Base-by-base conservation (phyloP, 768 basidiomycete species). In the Neoboletus subvelutipes region DNA sequence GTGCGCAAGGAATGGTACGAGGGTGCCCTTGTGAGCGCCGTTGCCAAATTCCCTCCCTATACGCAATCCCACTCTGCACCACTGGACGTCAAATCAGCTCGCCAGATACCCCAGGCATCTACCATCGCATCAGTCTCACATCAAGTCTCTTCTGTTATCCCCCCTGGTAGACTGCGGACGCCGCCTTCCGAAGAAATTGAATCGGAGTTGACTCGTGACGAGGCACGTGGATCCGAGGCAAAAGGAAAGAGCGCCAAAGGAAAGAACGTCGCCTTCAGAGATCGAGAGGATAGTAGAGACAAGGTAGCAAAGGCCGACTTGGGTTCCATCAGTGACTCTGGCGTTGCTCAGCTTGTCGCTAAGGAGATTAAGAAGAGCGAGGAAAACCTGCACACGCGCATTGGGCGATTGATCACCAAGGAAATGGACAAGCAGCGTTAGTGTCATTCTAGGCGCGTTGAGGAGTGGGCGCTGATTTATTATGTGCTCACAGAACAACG, bases 371-470 rank as follows among this genome's bases (percentile, higher is more conserved):
- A 80, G 70, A 88, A 87, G 78, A 85, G 88, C 41, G 92, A 94
- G 71, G 90, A 91, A 66, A 91, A 75, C 62, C 71, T 94, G 48
- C 87, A 90, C 60, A 84, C 71, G 39, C 84, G 87, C 46, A 85
- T 94, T 56, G 86, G 86, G n/a, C 83, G 87, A 43, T 74, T 92
- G 50, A 85, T 94, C 61, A 81, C 81, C 37, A 90, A 90, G 75
- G 92, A 94, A 72, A 86, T 94, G 80, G 92, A 94, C 67, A 93
- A 88, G 73, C 91, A 94, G 71, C 86, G 92, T 92, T 61, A 71
- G 89, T 77, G 31, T 24, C 66, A 42, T 54, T 54, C 20, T 47
- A 45, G 54, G 42, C 51, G 50, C 45, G 15, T 54, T 34, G 36
- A 47, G 34, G 15, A 50, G 49, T 24, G 47, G 31, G 17, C 8